Percentiles rank a stretch among this genome's conserved stretches.
phyloP scores from a whole-genome alignment of 805 yeast species.

The Cyberlindnera maritima region DNA sequence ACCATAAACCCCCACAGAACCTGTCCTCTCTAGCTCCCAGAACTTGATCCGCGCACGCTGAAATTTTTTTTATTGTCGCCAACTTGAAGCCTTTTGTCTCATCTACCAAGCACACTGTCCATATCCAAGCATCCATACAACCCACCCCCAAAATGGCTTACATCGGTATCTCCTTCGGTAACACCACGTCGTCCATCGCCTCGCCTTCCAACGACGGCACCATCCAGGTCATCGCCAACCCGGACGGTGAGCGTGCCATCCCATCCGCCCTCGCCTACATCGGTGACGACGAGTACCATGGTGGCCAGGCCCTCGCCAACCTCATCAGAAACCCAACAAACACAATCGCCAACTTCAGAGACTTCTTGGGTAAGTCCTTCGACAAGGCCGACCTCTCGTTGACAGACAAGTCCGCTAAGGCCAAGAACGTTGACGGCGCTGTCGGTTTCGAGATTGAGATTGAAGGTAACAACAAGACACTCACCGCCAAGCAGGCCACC shows the following conservation, averaged over 20 bases:
- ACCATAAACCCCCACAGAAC: not conserved
- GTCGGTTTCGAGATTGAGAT: conserved; percentile 61
- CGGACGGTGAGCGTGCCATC: conserved; percentile 97
- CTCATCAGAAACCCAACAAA: conserved; percentile 83
- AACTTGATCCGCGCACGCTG: conserved; percentile 4
- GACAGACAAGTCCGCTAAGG: conserved; percentile 64
- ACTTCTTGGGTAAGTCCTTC: conserved; percentile 76
- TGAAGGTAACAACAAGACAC: conserved; percentile 39
- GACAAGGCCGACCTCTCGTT: conserved; percentile 65
- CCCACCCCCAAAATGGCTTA: conserved; percentile 38
- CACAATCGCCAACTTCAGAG: conserved; percentile 91
- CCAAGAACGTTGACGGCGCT: conserved; percentile 61
- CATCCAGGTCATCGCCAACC: conserved; percentile 97
- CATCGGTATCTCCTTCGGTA: conserved; percentile 95
- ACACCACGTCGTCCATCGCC: conserved; percentile 93
- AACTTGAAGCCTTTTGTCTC: too few species aligned
- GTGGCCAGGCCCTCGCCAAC: conserved; percentile 93
- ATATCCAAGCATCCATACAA: not conserved
- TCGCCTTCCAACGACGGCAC: conserved; percentile 81
- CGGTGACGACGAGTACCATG: conserved; percentile 95
- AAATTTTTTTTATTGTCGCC: not conserved
- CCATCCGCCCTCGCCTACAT: conserved; percentile 91
- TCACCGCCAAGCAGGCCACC: conserved; percentile 75
- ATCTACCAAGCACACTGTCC: not conserved
- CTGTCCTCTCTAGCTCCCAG: not conserved